These are phyloP conservation scores for Diaporthe ilicicola DNA, from an alignment of 2,329 filamentous ascomycete species.

Conservation along the genomic window DNA sequence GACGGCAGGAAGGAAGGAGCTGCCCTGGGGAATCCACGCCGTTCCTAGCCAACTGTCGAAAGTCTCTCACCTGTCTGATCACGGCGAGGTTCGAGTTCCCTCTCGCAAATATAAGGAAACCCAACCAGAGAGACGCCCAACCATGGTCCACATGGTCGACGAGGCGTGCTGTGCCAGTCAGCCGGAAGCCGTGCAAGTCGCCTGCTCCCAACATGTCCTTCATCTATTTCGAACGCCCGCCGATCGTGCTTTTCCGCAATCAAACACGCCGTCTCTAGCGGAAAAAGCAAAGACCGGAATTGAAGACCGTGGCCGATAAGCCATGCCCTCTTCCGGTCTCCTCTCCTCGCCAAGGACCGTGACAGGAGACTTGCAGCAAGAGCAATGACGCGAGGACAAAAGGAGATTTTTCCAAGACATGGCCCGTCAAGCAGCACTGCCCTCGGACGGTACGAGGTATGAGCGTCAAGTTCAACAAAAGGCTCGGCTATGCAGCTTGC, in stretches of 20 bases:
- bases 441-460: slow-evolving; percentile 5
- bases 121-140: not conserved
- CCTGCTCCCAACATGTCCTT: not conserved
- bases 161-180: slow-evolving; percentile 1
- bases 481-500: slow-evolving; percentile 25
- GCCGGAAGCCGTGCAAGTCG: slow-evolving; percentile 1
- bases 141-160: not conserved
- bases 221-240: slow-evolving; percentile 6
- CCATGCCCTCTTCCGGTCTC: not conserved
- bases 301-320: not conserved
- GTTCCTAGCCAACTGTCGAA: not conserved
- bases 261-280: slow-evolving; percentile 6
- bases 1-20: not conserved
- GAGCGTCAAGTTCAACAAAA: not conserved
- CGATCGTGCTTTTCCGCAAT: slow-evolving; percentile 9
- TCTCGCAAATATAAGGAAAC: not conserved
- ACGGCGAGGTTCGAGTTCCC: not conserved
- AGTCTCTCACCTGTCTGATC: not conserved
- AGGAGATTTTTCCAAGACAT: slow-evolving; percentile 33
- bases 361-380: not conserved
- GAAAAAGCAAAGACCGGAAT: slow-evolving; percentile 7
- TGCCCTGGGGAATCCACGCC: not conserved
- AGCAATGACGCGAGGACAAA: slow-evolving; percentile 2
- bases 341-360: not conserved
- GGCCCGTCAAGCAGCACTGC: not conserved